Percentiles rank a stretch among this genome's conserved stretches.
Evolutionary conservation across 208 protist species (phyloP).

Genomic region (Wallacemonas rigidus): DNA sequence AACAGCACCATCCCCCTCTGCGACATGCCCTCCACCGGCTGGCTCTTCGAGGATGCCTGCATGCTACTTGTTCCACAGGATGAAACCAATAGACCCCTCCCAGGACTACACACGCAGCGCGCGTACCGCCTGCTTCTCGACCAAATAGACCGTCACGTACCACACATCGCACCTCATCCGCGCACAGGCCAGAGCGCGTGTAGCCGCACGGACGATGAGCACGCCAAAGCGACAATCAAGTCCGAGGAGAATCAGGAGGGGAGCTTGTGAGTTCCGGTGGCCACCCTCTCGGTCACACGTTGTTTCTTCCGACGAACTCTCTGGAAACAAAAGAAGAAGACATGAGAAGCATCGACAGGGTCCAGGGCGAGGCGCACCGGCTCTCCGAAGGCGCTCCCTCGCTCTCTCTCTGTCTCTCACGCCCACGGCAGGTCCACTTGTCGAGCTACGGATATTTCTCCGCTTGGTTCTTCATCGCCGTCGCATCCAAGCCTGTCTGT

Average conservation of each 20-base stretch:
- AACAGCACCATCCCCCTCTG: conserved; percentile 66
- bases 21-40: conserved; percentile 75
- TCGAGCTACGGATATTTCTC: background rate
- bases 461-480: background rate
- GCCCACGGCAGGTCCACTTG: too few relatives aligned
- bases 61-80: conserved; percentile 78
- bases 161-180: conserved; percentile 51
- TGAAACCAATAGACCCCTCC: conserved; percentile 62
- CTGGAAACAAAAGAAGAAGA: too few relatives aligned
- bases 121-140: conserved; percentile 65
- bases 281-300: too few relatives aligned
- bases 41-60: conserved; percentile 81
- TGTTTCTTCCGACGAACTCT: too few relatives aligned
- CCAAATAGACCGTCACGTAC: conserved; percentile 74
- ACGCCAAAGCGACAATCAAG: too few relatives aligned
- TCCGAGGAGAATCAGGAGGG: too few relatives aligned
- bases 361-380: too few relatives aligned
- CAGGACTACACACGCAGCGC: conserved; percentile 67
- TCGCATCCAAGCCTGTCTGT: background rate
- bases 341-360: too few relatives aligned
- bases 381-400: too few relatives aligned
- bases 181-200: conserved; percentile 1
- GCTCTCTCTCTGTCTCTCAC: too few relatives aligned
- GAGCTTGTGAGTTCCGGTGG: too few relatives aligned
- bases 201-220: background rate